Conservation (phyloP, 2,329 filamentous ascomycete species). For the Alternaria solani region DNA sequence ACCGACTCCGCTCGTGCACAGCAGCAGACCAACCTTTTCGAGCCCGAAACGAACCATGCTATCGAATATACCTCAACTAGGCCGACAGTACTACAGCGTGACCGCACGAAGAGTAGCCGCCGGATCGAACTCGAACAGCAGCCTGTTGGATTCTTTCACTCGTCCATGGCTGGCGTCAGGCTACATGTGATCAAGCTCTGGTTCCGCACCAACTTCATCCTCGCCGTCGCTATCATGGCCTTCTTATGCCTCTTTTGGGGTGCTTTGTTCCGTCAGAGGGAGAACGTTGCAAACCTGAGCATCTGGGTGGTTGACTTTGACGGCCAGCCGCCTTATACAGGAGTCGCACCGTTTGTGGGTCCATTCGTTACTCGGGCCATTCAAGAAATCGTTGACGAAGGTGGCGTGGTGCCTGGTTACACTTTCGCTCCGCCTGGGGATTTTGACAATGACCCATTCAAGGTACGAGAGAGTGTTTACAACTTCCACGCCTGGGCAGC, state of each 20-base stretch:
- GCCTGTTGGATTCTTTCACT: slow-evolving; percentile 42
- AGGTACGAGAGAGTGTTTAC: slow-evolving; percentile 66
- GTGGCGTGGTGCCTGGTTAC: slow-evolving; percentile 58
- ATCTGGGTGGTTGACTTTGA: slow-evolving; percentile 72
- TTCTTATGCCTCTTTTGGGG: slow-evolving; percentile 43
- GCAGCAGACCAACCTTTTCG: slow-evolving; percentile 26
- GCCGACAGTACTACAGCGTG: slow-evolving; percentile 22
- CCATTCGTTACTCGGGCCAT: slow-evolving; percentile 60
- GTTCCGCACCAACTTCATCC: slow-evolving; percentile 40
- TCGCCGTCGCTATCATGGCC: slow-evolving; percentile 32
- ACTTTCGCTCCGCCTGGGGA: slow-evolving; percentile 56
- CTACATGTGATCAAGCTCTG: slow-evolving; percentile 41
- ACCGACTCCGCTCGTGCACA: not conserved
- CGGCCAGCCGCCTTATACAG: slow-evolving; percentile 59
- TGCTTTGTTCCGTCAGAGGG: slow-evolving; percentile 36
- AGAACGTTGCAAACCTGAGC: slow-evolving; percentile 49
- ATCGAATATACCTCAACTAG: slow-evolving; percentile 11
- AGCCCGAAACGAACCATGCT: slow-evolving; percentile 31
- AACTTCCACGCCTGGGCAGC: slow-evolving; percentile 67
- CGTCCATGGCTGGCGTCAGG: slow-evolving; percentile 41
- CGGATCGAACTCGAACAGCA: slow-evolving; percentile 15
- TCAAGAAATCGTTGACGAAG: slow-evolving; percentile 48
- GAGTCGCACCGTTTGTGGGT: slow-evolving; percentile 61
- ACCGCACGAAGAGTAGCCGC: slow-evolving; percentile 31
- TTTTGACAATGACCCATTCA: slow-evolving; percentile 64